Base-by-base conservation (phyloP, 176 grass and related monocot species). In the Zoysia japonica region DNA sequence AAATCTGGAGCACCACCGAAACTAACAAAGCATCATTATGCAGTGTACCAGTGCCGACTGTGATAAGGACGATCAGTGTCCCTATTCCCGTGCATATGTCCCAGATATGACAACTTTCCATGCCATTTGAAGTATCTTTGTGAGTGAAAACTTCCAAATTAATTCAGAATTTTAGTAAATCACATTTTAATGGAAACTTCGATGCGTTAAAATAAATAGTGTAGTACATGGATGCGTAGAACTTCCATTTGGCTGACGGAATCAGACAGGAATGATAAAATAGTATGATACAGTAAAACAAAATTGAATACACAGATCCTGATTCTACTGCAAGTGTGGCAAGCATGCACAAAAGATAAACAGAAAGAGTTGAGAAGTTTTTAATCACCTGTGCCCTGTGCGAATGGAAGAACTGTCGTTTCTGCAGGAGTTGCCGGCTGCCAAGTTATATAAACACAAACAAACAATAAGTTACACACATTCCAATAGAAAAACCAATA, bases 371-470 rank as follows among this genome's bases (percentile, higher is more conserved):
- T 42, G 43, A 67, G 55, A 5, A 3, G 37, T 45, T 41, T 68
- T 66, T 50, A 74, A 67, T 85, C 75, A 99, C 96, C 86, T 99
- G 96, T 82, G 92, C 90, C 70, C 92, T 94, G 82, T 99, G 96
- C 72, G 96, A 99, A 68, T 99, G 96, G 63, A 99, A 95, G 67
- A 99, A 99, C 71, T 99, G 92, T 11, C 90, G 90, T 71, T 93
- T 99, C 75, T 95, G 96, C 39, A 99, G 81, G 68, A 99, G 90
- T 85, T 89, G 87, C 2, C 90, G 92, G 82, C 96, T 99, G 86
- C 72, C 14, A 89, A 65, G 83, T 59, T 83, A 87, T 63, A 85
- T 11, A 85, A 54, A 67, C 43, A 84, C 20, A 68, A 51, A 72
- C 10, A 71, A 73, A 70, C 36, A 84, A 77, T 28, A n/a, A 85